phyloP scores from a whole-genome alignment of 2,329 filamentous ascomycete genomes.

The Clathrospora elynae region DNA sequence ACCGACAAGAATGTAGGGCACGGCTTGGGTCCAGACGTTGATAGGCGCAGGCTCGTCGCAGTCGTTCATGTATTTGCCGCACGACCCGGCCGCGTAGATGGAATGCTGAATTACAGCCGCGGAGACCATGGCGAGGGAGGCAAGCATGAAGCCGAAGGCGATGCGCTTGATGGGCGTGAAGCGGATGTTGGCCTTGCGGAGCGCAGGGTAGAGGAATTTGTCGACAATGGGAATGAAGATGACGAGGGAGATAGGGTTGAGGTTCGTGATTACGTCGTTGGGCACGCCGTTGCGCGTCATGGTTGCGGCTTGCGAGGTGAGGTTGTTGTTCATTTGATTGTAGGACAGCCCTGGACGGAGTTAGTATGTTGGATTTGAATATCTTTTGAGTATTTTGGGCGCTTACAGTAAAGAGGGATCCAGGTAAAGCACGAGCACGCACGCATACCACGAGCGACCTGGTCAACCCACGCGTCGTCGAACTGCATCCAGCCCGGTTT shows the following conservation, averaged over 20 bases:
- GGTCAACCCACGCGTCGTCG: slow-evolving; percentile 80
- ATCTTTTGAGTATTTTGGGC: too few species aligned
- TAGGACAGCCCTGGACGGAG: slow-evolving; percentile 50
- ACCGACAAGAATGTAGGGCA: slow-evolving; percentile 59
- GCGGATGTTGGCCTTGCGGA: slow-evolving; percentile 54
- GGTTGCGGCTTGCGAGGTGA: slow-evolving; percentile 61
- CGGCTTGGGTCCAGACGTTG: slow-evolving; percentile 64
- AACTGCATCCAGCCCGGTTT: slow-evolving; percentile 79
- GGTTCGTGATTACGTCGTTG: slow-evolving; percentile 61
- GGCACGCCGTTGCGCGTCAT: slow-evolving; percentile 59
- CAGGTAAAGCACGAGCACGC: slow-evolving; percentile 60
- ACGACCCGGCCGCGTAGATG: slow-evolving; percentile 68
- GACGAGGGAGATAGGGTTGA: slow-evolving; percentile 60
- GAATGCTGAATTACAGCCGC: slow-evolving; percentile 60
- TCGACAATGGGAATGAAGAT: slow-evolving; percentile 62
- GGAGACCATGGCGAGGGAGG: slow-evolving; percentile 55
- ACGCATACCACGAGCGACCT: slow-evolving; percentile 47
- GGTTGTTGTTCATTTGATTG: slow-evolving; percentile 61
- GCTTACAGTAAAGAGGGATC: slow-evolving; percentile 48
- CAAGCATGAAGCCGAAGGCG: slow-evolving; percentile 56
- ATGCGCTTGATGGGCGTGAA: slow-evolving; percentile 63
- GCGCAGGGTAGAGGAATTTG: slow-evolving; percentile 57
- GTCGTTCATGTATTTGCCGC: slow-evolving; percentile 61
- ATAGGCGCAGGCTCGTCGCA: slow-evolving; percentile 63
- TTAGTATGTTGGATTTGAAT: slow-evolving; percentile 9